Conservation (phyloP, 1,284 basidiomycete genomes). For the Meira nashicola region DNA sequence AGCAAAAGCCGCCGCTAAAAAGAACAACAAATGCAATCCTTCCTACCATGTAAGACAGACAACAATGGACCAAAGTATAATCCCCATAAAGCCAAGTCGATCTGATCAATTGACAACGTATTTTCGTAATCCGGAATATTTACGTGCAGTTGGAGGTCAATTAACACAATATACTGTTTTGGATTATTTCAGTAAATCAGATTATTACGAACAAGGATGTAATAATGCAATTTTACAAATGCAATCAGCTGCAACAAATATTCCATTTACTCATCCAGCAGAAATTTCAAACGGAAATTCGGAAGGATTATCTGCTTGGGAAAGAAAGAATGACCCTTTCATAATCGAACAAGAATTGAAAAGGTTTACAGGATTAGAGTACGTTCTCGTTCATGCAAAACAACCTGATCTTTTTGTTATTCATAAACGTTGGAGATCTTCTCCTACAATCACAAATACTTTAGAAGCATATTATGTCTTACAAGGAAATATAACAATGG, state of each 20-base stretch:
- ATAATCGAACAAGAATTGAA: constrained; percentile 4
- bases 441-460: constrained; percentile 20
- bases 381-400: constrained; percentile 12
- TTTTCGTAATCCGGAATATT: constrained; percentile 35
- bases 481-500: constrained; percentile 43
- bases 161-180: constrained; percentile 14
- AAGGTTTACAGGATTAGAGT: constrained; percentile 4
- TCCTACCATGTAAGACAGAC: no score
- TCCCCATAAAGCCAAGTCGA: background rate
- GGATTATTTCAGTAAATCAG: constrained; percentile 47
- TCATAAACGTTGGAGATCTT: constrained; percentile 33
- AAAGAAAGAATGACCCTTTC: background rate
- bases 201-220: constrained; percentile 45
- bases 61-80: background rate
- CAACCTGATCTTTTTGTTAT: constrained; percentile 36
- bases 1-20: background rate
- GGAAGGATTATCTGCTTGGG: background rate
- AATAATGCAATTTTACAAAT: constrained; percentile 50
- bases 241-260: constrained; percentile 25
- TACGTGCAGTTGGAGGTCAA: constrained; percentile 26
- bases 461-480: constrained; percentile 44
- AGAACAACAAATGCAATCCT: no score
- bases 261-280: no score
- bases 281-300: no score
- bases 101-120: background rate